These are phyloP conservation scores for Volvox carteri DNA, from an alignment of 163 green algal genomes.

Conservation along the genomic window DNA sequence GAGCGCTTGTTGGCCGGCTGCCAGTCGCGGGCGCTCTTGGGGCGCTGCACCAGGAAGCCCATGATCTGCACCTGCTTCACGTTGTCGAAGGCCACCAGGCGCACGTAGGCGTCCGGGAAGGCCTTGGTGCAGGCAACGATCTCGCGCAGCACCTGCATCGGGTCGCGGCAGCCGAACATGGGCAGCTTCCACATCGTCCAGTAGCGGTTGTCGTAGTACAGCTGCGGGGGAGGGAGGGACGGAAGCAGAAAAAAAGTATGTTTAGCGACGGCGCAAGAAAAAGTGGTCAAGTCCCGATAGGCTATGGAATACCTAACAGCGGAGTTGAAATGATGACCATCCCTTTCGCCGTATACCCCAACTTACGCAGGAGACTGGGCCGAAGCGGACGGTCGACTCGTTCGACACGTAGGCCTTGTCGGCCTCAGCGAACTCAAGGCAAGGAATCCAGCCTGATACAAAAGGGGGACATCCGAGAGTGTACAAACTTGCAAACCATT, in stretches of 20 bases:
- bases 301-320: too few species aligned
- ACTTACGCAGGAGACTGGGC: conserved; percentile 37
- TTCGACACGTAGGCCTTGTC: conserved; percentile 83
- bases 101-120: conserved; percentile 94
- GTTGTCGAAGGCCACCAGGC: conserved; percentile 85
- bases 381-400: conserved; percentile 70
- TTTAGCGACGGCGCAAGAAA: not conserved
- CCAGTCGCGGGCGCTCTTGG: conserved; percentile 78
- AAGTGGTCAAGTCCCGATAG: too few species aligned
- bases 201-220: conserved; percentile 97
- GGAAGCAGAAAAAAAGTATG: not conserved
- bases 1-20: conserved; percentile 57
- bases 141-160: conserved; percentile 86
- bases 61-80: conserved; percentile 89
- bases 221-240: conserved; percentile 51
- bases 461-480: too few species aligned
- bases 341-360: too few species aligned
- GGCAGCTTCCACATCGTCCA: conserved; percentile 98
- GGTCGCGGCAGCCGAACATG: conserved; percentile 98
- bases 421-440: conserved; percentile 93
- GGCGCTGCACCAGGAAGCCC: conserved; percentile 94
- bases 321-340: too few species aligned
- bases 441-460: conserved; percentile 73
- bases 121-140: conserved; percentile 79
- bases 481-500: too few species aligned